phyloP scores from a whole-genome alignment of 257 asterid genomes.

The Thymus mandschuricus region DNA sequence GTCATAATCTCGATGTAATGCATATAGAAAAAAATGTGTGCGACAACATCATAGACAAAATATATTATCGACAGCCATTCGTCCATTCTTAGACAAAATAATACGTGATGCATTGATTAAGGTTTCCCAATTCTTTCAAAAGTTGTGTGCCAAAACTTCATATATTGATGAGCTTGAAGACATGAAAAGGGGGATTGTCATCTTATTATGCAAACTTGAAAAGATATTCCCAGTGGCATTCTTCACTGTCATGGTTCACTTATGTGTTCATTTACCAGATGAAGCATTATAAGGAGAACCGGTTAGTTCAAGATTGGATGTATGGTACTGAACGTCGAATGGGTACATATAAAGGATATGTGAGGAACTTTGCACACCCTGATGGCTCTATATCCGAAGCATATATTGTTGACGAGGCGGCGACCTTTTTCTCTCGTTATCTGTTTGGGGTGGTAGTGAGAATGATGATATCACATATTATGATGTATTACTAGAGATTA shows the following conservation, averaged over 20 bases:
- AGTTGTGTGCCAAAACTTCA: not conserved
- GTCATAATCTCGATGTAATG: no score
- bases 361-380: not conserved
- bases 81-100: not conserved
- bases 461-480: not conserved
- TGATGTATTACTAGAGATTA: constrained; percentile 8
- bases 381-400: not conserved
- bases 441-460: not conserved
- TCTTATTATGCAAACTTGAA: constrained; percentile 6
- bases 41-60: no score
- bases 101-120: not conserved
- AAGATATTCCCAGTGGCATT: not conserved
- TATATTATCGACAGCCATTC: not conserved
- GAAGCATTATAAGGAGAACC: constrained; percentile 4
- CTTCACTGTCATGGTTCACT: not conserved
- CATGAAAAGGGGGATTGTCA: not conserved
- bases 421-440: no score
- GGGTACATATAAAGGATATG: no score
- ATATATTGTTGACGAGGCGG: constrained; percentile 8
- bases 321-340: no score
- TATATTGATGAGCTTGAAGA: not conserved
- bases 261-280: not conserved
- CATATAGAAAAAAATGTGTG: no score
- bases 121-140: not conserved
- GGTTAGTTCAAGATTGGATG: not conserved